Base-by-base conservation (phyloP, 495 filamentous ascomycete species). In the Haplographium delicatum region DNA sequence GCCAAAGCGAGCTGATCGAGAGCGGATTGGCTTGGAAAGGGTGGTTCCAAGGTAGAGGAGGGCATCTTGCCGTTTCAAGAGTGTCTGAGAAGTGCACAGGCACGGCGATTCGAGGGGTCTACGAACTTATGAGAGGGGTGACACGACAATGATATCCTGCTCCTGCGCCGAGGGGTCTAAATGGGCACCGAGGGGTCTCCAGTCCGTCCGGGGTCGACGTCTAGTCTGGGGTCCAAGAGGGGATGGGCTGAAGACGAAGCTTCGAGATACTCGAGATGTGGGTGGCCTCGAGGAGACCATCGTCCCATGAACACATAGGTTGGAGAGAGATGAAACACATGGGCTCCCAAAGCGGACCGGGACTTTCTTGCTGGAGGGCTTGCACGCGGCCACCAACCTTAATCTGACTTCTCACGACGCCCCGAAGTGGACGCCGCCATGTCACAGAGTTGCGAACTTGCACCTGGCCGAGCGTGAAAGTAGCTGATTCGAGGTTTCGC, bases 61-160 rank as follows among this genome's bases (percentile, higher is more conserved):
- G 31, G 30, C 34, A 40, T 42, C 6, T 30, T 30, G n/a, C 24
- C 18, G 49, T 51, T 51, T 51, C 49, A 51, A 24, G 40, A 44
- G 25, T 26, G 49, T 51, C 49, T 44, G 39, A 51, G 49, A 26
- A 15, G 49, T 13, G 39, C 49, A 42, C 49, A 51, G 49, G 39
- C 16, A 26, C 18, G 1, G 24, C 27, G 15, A 19, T n/a, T 31
- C 8, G 18, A 30, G 24, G 18, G 44, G 18, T 20, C 35, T 1
- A 37, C 44, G 44, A 47, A 35, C 30, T 27, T 30, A 11, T 34
- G 44, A 3, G 2, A 23, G 15, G 10, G 20, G 27, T n/a, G 4
- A 38, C 13, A 38, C 34, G 34, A 38, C 28, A 33, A n/a, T n/a
- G n/a, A n/a, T n/a, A n/a, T n/a, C n/a, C n/a, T n/a, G n/a, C n/a